Conservation (phyloP, 176 grass and related monocot genomes). For the Triticum dicoccoides region DNA sequence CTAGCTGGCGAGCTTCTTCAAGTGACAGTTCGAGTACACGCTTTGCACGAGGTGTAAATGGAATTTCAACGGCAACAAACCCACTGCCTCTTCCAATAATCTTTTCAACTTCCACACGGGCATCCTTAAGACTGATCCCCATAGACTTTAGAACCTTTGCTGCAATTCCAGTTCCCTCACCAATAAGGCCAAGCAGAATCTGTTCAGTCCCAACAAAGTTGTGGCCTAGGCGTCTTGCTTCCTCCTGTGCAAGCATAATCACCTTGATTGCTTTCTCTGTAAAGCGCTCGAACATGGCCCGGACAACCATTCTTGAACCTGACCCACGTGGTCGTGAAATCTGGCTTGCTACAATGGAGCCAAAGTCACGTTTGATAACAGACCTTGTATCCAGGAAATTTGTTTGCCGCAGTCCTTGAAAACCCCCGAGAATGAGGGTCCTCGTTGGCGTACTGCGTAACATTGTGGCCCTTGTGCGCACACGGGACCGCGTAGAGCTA, state of each 20-base stretch:
- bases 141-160: conserved; percentile 94
- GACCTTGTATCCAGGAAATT: conserved; percentile 52
- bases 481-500: conserved; percentile 23
- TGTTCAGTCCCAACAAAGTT: conserved; percentile 98
- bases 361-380: conserved; percentile 39
- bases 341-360: conserved; percentile 50
- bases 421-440: conserved; percentile 48
- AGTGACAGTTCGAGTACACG: conserved; percentile 88
- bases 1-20: conserved; percentile 93
- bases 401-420: conserved; percentile 57
- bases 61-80: conserved; percentile 98
- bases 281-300: conserved; percentile 87
- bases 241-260: conserved; percentile 95
- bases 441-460: conserved; percentile 37
- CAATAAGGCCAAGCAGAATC: conserved; percentile 82
- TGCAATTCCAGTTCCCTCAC: conserved; percentile 87
- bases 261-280: conserved; percentile 98
- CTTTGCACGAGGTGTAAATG: conserved; percentile 97
- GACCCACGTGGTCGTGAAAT: conserved; percentile 42
- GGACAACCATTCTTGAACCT: conserved; percentile 47
- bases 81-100: conserved; percentile 90
- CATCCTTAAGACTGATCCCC: conserved; percentile 98
- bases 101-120: conserved; percentile 89
- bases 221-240: conserved; percentile 82
- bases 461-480: conserved; percentile 42